Conservation (phyloP, 345 rosid genomes). For the Salix caprea region DNA sequence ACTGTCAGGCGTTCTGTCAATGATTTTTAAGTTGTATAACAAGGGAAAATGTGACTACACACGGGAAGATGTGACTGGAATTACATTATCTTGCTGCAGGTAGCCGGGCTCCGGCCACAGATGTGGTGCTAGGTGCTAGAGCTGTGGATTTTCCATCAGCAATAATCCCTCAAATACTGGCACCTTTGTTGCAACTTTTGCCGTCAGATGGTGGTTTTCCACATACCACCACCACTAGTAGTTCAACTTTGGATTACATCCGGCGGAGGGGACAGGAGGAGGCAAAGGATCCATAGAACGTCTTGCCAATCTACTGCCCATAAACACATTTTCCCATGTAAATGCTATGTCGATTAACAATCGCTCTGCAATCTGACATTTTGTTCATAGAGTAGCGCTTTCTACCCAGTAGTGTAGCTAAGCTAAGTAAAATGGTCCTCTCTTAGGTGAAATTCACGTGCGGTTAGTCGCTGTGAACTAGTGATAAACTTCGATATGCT, state of each 20-base stretch:
- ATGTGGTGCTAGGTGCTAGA: neutral
- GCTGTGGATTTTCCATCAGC: neutral
- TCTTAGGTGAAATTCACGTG: neutral
- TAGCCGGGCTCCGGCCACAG: neutral
- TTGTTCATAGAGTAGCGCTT: neutral
- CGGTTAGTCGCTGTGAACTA: neutral
- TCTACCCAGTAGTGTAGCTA: neutral
- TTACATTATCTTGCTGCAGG: neutral
- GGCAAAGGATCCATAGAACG: constrained; percentile 11
- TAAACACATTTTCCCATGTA: constrained; percentile 16
- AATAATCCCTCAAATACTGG: neutral
- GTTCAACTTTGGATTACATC: neutral
- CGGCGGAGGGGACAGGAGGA: neutral
- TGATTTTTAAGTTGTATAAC: neutral
- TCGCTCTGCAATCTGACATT: neutral
- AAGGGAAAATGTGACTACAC: neutral
- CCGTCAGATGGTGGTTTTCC: neutral
- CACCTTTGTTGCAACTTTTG: neutral
- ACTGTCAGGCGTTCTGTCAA: neutral
- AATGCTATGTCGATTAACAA: constrained; percentile 2
- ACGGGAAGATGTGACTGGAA: neutral
- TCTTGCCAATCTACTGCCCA: constrained; percentile 2
- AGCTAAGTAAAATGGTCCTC: neutral
- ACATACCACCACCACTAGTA: neutral
- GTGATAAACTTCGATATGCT: neutral